Percentiles rank a stretch among this genome's conserved stretches.
Evolutionary conservation across 441 rosid species (phyloP).

Genomic region (Brassica hybrid): DNA sequence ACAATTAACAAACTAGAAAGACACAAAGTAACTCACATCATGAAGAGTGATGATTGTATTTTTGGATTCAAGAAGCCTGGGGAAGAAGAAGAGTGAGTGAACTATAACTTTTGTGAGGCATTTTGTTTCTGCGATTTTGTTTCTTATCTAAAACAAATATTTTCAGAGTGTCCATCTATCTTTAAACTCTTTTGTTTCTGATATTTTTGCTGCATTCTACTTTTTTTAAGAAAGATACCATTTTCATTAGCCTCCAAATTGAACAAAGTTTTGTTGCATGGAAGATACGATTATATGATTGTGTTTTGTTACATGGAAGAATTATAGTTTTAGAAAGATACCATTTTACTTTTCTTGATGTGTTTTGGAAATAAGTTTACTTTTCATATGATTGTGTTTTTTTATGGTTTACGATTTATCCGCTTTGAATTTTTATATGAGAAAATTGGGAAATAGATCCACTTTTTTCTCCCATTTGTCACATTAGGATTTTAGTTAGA

Average conservation of each 20-base stretch:
- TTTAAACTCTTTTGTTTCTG: neutral
- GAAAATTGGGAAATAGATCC: no score
- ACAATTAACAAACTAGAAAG: neutral
- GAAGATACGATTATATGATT: constrained; percentile 1
- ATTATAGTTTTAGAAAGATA: neutral
- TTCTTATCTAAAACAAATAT: neutral
- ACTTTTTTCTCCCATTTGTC: no score
- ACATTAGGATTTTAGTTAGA: no score
- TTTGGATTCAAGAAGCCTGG: neutral
- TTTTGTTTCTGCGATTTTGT: neutral
- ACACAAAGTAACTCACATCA: neutral
- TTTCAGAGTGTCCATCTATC: neutral
- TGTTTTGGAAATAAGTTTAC: neutral
- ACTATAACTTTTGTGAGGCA: neutral
- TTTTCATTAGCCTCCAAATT: neutral
- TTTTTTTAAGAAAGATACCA: neutral
- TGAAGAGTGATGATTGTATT: neutral
- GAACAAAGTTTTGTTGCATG: neutral
- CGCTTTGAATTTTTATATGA: neutral
- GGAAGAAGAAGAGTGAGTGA: neutral
- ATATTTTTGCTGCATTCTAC: neutral
- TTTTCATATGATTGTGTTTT: neutral
- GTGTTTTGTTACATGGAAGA: neutral
- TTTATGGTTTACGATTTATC: neutral
- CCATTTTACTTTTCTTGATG: neutral